Evolutionary conservation across 2,329 filamentous ascomycete species (phyloP), one percentile per base, ranked within the genome.

Genomic region (Apiospora saccharicola): DNA sequence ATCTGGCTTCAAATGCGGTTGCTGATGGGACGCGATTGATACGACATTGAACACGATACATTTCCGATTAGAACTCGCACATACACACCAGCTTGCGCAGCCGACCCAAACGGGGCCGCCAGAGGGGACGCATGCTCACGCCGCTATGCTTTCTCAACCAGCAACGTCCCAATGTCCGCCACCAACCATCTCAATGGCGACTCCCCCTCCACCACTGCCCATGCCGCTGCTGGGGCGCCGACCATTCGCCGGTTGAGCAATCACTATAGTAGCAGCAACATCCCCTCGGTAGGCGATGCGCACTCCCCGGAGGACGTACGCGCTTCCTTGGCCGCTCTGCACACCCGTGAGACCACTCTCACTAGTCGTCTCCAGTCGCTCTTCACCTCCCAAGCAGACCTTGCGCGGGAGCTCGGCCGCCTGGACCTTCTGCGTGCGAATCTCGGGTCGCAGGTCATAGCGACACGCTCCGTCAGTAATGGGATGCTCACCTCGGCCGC

Each of bases 361-460:
- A 94, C 92, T 0, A 87, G 88, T 71, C 92, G 91, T 67, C 90
- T 98, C 64, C 90, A 96, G 81, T 86, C 89, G 70, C 90, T 98
- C 70, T 85, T 98, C 68, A 90, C 92, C 74, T 95, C 94, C 0
- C 95, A 98, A 80, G 91, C 94, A 74, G 93, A 97, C 79, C 90
- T 99, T 69, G 92, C 93, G 26, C 93, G 95, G 76, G 94, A 98
- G 79, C 88, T 99, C 69, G 91, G 91, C 73, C 93, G 96, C 24
- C 89, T 99, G 75, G 96, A 99, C 82, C 88, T 98, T 43, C 89
- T 98, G 71, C 93, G 96, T 76, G 95, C 95, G 57, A 93, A 95
- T 75, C 89, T 98, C 44, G 95, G 95, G 72, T 90, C 94, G 6
- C 96, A 98, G 80, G 93, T 93, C 69, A 93, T 95, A 78, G 92